Conservation (phyloP, 805 yeast genomes). For the Kazachstania bromeliacearum region DNA sequence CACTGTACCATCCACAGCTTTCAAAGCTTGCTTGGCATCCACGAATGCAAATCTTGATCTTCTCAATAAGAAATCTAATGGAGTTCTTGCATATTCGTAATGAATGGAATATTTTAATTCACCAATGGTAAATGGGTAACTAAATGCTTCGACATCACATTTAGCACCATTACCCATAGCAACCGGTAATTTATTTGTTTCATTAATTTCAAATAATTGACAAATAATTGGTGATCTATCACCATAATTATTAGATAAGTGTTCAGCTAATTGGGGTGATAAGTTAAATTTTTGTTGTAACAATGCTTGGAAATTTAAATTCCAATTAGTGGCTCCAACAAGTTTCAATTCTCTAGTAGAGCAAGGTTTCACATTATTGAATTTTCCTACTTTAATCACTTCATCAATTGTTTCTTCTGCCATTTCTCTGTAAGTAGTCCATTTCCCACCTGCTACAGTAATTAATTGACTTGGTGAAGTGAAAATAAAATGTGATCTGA, state of each 20-base stretch:
- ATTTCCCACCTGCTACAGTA: conserved; percentile 93
- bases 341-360: conserved; percentile 41
- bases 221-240: conserved; percentile 76
- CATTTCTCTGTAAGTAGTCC: conserved; percentile 98
- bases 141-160: conserved; percentile 34
- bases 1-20: conserved; percentile 75
- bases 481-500: conserved; percentile 77
- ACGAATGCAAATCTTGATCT: conserved; percentile 89
- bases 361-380: conserved; percentile 34
- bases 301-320: conserved; percentile 62
- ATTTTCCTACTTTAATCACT: conserved; percentile 42
- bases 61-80: conserved; percentile 84
- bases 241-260: conserved; percentile 81
- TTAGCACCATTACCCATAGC: conserved; percentile 22
- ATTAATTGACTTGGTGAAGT: conserved; percentile 65
- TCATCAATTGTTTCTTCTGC: conserved; percentile 86
- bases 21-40: conserved; percentile 74
- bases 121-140: conserved; percentile 83
- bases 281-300: conserved; percentile 70
- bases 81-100: conserved; percentile 81
- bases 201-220: conserved; percentile 42
- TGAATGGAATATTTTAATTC: conserved; percentile 75
- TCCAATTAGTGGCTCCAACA: conserved; percentile 76
- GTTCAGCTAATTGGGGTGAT: conserved; percentile 66
- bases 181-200: conserved; percentile 53